Evolutionary conservation across 345 rosid genomes (phyloP).

Genomic region (Dimocarpus longan): DNA sequence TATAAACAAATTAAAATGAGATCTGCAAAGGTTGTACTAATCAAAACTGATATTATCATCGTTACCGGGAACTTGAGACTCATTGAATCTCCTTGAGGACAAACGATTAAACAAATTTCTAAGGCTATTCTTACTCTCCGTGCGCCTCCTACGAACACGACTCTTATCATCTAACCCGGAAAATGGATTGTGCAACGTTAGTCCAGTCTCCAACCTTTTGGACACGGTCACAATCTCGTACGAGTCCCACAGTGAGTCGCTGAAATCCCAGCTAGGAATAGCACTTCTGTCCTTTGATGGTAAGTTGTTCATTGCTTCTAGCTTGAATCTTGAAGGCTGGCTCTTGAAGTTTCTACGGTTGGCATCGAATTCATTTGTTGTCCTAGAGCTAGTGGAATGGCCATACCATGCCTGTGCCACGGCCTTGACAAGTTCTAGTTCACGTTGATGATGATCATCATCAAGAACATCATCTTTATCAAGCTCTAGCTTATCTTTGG

Average conservation of each 20-base stretch:
- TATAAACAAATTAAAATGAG: neutral
- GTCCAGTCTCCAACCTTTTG: slow-evolving; percentile 60
- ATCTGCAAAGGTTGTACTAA: neutral
- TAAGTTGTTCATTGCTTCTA: slow-evolving; percentile 48
- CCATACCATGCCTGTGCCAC: slow-evolving; percentile 90
- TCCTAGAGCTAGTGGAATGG: slow-evolving; percentile 45
- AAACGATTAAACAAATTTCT: slow-evolving; percentile 59
- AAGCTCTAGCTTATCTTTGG: slow-evolving; percentile 32
- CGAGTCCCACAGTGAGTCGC: slow-evolving; percentile 73
- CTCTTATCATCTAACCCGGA: slow-evolving; percentile 15
- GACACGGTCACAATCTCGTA: slow-evolving; percentile 69
- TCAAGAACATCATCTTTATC: slow-evolving; percentile 18
- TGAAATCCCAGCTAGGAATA: slow-evolving; percentile 58
- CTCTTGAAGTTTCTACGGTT: slow-evolving; percentile 40
- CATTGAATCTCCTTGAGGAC: slow-evolving; percentile 53
- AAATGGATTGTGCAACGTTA: slow-evolving; percentile 44
- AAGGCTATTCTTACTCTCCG: slow-evolving; percentile 64
- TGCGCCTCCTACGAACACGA: slow-evolving; percentile 23
- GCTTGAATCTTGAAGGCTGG: slow-evolving; percentile 72
- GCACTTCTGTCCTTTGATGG: slow-evolving; percentile 12
- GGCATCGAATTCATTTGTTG: slow-evolving; percentile 59
- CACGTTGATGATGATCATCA: slow-evolving; percentile 30
- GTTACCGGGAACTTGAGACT: slow-evolving; percentile 20
- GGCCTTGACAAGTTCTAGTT: slow-evolving; percentile 72
- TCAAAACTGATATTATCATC: slow-evolving; percentile 20